Evolutionary conservation across 768 basidiomycete genomes (phyloP), one percentile per base, ranked within the genome.

Genomic region (Agaricus subrufescens): DNA sequence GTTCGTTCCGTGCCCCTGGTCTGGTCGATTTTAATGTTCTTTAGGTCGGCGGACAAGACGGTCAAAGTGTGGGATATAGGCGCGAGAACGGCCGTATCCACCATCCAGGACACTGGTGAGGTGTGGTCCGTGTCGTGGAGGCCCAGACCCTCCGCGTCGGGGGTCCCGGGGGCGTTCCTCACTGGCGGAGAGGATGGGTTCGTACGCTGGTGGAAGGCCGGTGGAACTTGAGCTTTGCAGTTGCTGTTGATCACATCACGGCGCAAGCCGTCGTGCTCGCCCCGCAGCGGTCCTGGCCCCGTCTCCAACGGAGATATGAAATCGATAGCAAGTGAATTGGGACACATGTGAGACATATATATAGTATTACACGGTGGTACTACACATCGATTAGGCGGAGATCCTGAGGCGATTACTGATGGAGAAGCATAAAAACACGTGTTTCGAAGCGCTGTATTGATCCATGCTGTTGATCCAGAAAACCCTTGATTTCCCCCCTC

Each of bases 61-160:
- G 83, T 91, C 60, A 92, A 91, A 64, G 83, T 94, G 7, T 94
- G 92, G 92, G 92, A 94, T 62, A 79, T 93, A 51, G 80, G 77
- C 3, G 80, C 89, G 5, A 84, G 89, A 4, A 74, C 84, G 1
- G 82, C 83, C 10, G 89, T 93, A 19, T 89, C 86, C 23, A 92
- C 89, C 0, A 75, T 88, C 5, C 83, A 87, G 65, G 90, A 92
- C 52, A 81, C 81, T 1, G 86, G 86, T 23, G 90, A 92, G 63
- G 87, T 94, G 1, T 94, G 91, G 91, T 77, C 82, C 12, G 88
- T 92, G 1, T 83, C 87, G 4, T 93, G 91, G 91, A 75, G 84
- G 38, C 89, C 88, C 5, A 81, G 76, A 62, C 75, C 81, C 15
- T 70, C 87, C 3, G 73, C 78, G 1, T 65, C 71, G 8, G 82